Base-by-base conservation (phyloP, 495 filamentous ascomycete species). In the Aspergillus asperescens region DNA sequence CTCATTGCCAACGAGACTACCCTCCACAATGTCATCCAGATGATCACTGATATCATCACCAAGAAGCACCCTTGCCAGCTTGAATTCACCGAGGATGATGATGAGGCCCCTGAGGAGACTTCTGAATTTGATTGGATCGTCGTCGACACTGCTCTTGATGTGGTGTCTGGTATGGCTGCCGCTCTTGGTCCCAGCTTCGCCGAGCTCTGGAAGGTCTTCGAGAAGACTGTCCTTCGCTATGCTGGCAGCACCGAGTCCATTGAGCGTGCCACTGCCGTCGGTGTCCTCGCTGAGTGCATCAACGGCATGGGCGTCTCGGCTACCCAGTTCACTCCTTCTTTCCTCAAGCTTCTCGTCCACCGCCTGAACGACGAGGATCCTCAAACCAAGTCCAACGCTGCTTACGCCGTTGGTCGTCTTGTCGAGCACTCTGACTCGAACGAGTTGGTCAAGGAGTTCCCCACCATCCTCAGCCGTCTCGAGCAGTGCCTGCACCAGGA, bases 91-190 rank as follows among this genome's bases (percentile, higher is more conserved):
- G 84, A 86, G 45, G 89, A 89, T 41, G 83, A 84, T 28, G 71
- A 82, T 31, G 81, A 81, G 45, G 76, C 81, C 22, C 73, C 83
- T 23, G 85, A 91, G 28, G 90, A 93, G 62, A 86, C 84, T 15
- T 92, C 93, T 15, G 93, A 98, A 75, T 96, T 92, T 63, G 93
- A 97, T 72, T 97, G 93, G 93, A 80, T 95, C 22, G 83, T 94
- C 38, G 86, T 98, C 43, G 93, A 98, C 70, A 96, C 89, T 15
- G 90, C 88, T 12, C 78, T 97, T 54, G 93, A 98, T 55, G 88
- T 92, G 29, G 75, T 95, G 25, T 86, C 88, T 32, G 88, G 86
- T 24, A 77, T 98, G 24, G 83, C 92, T 15, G 80, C 79, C 29
- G 91, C 88, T 23, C 82, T 97, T 12, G 94, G 94, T 19, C 69